Evolutionary conservation across 176 grass and related monocot species (phyloP).

Genomic region (Luzula sylvatica): DNA sequence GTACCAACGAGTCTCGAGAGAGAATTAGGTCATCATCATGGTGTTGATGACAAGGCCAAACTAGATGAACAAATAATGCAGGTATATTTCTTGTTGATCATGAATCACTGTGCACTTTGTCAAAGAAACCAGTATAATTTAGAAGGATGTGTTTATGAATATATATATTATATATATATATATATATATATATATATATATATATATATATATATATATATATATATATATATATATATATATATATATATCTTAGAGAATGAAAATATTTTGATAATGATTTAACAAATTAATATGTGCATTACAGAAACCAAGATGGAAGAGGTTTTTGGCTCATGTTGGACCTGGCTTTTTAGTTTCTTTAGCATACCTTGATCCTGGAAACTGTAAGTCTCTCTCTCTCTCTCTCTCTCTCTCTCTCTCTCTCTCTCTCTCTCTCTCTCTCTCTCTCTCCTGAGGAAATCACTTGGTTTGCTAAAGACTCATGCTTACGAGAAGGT

Average conservation of each 20-base stretch:
- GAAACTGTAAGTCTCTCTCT: conserved; percentile 40
- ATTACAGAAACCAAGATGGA: conserved; percentile 46
- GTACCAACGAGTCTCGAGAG: background rate
- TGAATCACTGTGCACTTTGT: background rate
- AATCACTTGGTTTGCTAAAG: too few species aligned
- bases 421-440: background rate
- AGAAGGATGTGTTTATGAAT: too few species aligned
- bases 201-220: too few species aligned
- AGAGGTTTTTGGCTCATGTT: conserved; percentile 51
- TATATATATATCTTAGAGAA: too few species aligned
- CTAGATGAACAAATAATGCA: background rate
- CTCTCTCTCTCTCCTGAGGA: too few species aligned
- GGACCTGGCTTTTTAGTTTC: conserved; percentile 79
- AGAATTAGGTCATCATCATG: conserved; percentile 12
- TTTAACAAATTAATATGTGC: too few species aligned
- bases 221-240: too few species aligned
- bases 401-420: background rate
- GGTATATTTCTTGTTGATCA: background rate
- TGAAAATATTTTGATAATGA: too few species aligned
- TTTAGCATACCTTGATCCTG: conserved; percentile 78
- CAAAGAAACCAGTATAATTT: background rate
- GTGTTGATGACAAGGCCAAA: conserved; percentile 8
- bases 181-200: too few species aligned
- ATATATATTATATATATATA: too few species aligned
- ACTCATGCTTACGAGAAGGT: too few species aligned